These are phyloP conservation scores for Dryas alaskensis DNA, from an alignment of 306 rosid species.

Conservation along the genomic window DNA sequence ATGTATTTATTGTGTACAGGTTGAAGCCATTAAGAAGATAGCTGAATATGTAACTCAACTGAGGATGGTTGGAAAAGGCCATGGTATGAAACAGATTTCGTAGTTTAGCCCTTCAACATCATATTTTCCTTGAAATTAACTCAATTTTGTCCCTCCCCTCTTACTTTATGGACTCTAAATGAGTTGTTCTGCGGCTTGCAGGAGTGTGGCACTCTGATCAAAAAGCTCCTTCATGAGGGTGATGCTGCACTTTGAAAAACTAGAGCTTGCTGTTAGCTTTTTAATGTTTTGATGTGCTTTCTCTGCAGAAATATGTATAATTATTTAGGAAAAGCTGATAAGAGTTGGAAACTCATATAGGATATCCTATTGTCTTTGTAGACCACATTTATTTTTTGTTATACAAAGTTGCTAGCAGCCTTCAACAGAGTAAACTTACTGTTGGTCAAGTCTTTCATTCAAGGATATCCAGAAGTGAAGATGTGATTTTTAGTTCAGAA, in stretches of 20 bases:
- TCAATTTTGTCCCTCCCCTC: not conserved
- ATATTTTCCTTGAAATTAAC: not conserved
- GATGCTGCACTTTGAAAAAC: constrained; percentile 27
- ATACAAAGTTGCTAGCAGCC: no score
- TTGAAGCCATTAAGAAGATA: constrained; percentile 75
- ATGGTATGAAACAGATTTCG: constrained; percentile 48
- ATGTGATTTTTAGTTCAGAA: no score
- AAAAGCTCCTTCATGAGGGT: constrained; percentile 61
- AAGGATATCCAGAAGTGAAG: no score
- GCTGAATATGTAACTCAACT: constrained; percentile 81
- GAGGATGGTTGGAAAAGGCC: constrained; percentile 81
- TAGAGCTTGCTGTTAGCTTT: not conserved
- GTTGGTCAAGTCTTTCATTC: no score
- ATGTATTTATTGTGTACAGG: constrained; percentile 34
- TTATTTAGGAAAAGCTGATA: constrained; percentile 13
- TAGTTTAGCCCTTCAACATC: not conserved
- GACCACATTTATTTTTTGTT: no score
- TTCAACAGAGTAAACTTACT: no score
- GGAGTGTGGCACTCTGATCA: constrained; percentile 97
- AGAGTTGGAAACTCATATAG: not conserved
- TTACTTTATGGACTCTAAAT: not conserved
- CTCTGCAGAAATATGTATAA: constrained; percentile 8
- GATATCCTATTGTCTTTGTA: no score
- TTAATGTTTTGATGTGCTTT: constrained; percentile 12
- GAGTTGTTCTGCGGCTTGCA: constrained; percentile 30